Conservation (phyloP, 2,329 filamentous ascomycete genomes). For the Orbilia quercus region DNA sequence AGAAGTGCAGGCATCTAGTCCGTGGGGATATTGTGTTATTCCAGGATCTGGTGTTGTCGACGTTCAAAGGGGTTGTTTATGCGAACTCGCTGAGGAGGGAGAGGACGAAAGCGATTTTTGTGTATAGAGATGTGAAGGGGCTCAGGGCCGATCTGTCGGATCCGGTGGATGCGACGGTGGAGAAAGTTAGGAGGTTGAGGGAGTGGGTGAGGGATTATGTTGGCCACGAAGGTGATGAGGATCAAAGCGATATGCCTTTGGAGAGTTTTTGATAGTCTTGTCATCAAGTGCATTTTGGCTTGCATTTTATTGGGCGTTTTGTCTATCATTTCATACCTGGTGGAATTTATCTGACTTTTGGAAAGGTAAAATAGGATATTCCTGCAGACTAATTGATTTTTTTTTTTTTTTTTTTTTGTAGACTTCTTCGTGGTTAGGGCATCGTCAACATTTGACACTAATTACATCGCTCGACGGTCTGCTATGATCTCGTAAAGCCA, state of each 20-base stretch:
- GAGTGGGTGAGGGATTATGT: constrained; percentile 45
- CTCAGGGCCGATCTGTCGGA: constrained; percentile 33
- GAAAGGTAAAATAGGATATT: no score
- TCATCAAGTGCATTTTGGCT: background rate
- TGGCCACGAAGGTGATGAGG: constrained; percentile 20
- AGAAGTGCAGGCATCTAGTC: constrained; percentile 16
- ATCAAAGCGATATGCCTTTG: constrained; percentile 4
- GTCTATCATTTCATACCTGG: constrained; percentile 2
- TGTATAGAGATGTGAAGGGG: constrained; percentile 35
- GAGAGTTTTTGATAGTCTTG: constrained; percentile 29
- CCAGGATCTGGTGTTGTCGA: constrained; percentile 25
- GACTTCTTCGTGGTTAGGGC: background rate
- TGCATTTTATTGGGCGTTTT: background rate
- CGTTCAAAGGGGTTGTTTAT: constrained; percentile 29
- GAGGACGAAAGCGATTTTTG: constrained; percentile 28
- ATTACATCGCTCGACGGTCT: background rate
- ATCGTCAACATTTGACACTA: background rate
- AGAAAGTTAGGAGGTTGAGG: constrained; percentile 43
- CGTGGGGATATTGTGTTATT: constrained; percentile 41
- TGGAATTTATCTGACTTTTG: background rate
- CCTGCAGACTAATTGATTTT: background rate
- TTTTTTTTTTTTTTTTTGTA: background rate
- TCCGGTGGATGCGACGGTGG: constrained; percentile 34
- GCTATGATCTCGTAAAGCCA: no score
- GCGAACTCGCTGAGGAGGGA: constrained; percentile 30